Conservation (phyloP, 2,329 filamentous ascomycete species). For the Lasiodiplodia sp. region DNA sequence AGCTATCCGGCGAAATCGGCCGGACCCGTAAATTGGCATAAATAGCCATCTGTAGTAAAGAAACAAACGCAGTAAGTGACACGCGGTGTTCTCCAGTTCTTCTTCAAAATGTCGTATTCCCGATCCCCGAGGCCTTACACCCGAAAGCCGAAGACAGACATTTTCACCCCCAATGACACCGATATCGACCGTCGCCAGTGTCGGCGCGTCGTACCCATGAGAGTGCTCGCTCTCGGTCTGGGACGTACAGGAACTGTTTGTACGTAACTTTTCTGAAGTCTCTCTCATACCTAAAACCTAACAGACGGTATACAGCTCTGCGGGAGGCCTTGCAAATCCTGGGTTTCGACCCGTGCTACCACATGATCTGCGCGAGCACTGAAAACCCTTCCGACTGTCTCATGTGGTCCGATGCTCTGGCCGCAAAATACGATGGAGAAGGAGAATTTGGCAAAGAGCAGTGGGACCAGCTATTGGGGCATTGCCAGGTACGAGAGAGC, state of each 20-base stretch:
- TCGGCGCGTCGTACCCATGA: neutral
- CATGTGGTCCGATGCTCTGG: constrained; percentile 74
- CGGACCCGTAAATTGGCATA: neutral
- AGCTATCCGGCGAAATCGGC: neutral
- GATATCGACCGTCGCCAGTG: constrained; percentile 6
- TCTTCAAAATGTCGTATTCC: neutral
- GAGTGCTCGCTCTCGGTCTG: neutral
- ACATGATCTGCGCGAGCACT: constrained; percentile 74
- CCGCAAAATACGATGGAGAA: constrained; percentile 67
- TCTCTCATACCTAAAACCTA: neutral
- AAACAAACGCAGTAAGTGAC: neutral
- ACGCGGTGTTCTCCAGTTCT: neutral
- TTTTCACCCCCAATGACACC: neutral
- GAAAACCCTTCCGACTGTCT: constrained; percentile 72
- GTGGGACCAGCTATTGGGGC: constrained; percentile 73
- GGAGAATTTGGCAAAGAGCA: constrained; percentile 70
- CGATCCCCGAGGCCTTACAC: neutral
- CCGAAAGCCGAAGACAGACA: neutral
- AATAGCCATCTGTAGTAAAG: neutral
- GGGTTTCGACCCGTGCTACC: constrained; percentile 73
- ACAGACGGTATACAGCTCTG: neutral
- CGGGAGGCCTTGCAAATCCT: constrained; percentile 68
- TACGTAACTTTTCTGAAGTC: neutral
- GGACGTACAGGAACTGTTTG: neutral
- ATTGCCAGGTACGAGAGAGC: constrained; percentile 56